Base-by-base conservation (phyloP, 139 green algal genomes). In the Closterium sp. region DNA sequence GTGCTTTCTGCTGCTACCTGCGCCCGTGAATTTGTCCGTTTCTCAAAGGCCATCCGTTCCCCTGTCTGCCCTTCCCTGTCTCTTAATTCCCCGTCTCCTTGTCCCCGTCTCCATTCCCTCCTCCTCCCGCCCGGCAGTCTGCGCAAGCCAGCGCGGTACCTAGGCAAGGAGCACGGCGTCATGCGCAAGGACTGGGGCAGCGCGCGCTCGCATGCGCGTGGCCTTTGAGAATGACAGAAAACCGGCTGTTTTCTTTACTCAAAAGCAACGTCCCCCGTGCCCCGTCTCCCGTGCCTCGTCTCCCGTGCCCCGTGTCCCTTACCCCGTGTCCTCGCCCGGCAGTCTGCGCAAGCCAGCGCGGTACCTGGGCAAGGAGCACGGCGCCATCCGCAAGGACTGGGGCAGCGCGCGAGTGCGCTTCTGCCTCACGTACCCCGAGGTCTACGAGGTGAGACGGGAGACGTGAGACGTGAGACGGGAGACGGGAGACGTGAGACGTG, bases 341-440 rank as follows among this genome's bases (percentile, higher is more conserved):
- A 91, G 88, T 23, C 35, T 95, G 33, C 83, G 95, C 86, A 94
- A 88, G 31, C 96, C 96, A 0, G 92, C 95, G 21, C 91, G 96
- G 28, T 98, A 97, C 93, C 92, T 97, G 35, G 96, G 96, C 28
- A 97, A 97, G 83, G 96, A 97, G 94, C 95, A 97, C 89, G 96
- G 96, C n/a, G 91, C 96, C 2, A 89, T 98, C 34, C 96, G 97
- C 92, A 98, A 97, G 95, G 88, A 94, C 28, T 97, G 95, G 95
- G 91, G 91, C 16, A 28, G 76, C 1, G 95, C 96, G 4, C 21
- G 83, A 0, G 93, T 97, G 36, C 93, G 96, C 12, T 97, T 98
- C 92, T 93, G 93, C 23, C 92, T 97, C 23, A 97, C 96, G 9
- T 97, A 97, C 91, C 96, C 96, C 0, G 94, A 95, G 85, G 76